These are phyloP conservation scores for Pseudopediastrum boryanum DNA, from an alignment of 139 green algal species.

Conservation along the genomic window DNA sequence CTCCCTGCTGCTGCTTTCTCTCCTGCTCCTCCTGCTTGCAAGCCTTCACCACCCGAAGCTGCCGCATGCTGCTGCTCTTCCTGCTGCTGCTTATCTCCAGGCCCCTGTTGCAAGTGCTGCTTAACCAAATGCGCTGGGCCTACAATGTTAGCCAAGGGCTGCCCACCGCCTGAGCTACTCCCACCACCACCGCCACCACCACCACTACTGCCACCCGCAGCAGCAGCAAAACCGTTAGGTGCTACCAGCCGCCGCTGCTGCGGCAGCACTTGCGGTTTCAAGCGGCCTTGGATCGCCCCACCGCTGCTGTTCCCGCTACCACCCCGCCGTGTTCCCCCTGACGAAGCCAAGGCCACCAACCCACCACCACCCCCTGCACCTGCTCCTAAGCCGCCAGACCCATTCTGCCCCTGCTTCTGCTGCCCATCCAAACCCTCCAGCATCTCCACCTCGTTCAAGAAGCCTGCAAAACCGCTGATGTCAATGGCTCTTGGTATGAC, in stretches of 20 bases:
- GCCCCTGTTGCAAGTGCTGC: no score
- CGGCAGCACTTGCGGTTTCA: not conserved
- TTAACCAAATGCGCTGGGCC: slow-evolving; percentile 35
- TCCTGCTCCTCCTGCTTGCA: slow-evolving; percentile 20
- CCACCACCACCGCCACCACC: no score
- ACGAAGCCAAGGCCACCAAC: no score
- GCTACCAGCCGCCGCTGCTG: not conserved
- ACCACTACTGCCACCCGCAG: not conserved
- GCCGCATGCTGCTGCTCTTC: slow-evolving; percentile 26
- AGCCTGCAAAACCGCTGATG: not conserved
- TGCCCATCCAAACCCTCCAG: slow-evolving; percentile 5
- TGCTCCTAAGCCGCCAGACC: no score
- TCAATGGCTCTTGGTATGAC: not conserved
- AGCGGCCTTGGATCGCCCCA: not conserved
- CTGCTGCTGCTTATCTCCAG: slow-evolving; percentile 21
- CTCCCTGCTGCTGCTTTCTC: not conserved
- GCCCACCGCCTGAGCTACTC: no score
- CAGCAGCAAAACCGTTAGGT: not conserved
- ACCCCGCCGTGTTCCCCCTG: not conserved
- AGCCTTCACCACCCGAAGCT: not conserved
- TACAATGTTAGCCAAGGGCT: no score
- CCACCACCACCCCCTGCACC: not conserved
- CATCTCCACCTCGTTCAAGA: no score
- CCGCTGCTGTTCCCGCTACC: slow-evolving; percentile 14
- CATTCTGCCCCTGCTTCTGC: slow-evolving; percentile 26